Evolutionary conservation across 305 asterid species (phyloP).

Genomic region (Lippia alba): DNA sequence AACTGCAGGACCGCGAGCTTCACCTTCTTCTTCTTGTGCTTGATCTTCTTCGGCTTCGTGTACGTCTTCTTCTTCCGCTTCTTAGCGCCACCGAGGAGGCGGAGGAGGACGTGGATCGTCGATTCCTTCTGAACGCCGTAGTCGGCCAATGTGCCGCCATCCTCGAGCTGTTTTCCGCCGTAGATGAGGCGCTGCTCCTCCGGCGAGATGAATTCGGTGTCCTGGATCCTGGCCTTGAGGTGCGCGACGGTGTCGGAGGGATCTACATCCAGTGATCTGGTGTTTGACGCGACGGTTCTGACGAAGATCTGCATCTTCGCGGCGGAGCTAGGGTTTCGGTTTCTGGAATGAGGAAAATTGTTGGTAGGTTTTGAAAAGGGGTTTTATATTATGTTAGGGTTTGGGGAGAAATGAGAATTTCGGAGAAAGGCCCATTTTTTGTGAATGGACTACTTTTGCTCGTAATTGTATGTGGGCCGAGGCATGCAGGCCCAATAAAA

Average conservation of each 20-base stretch:
- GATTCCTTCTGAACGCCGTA: constrained; percentile 53
- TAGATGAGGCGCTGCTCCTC: constrained; percentile 47
- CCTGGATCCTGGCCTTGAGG: constrained; percentile 42
- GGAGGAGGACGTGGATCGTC: constrained; percentile 53
- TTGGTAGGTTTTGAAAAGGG: background rate
- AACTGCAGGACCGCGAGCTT: constrained; percentile 53
- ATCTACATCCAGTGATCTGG: constrained; percentile 45
- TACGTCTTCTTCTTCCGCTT: constrained; percentile 64
- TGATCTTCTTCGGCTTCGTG: constrained; percentile 57
- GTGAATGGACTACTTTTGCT: background rate
- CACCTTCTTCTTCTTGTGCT: constrained; percentile 56
- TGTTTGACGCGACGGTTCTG: constrained; percentile 46
- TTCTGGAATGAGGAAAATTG: background rate
- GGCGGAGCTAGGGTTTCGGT: constrained; percentile 28
- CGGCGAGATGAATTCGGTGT: constrained; percentile 46
- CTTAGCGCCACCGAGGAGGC: constrained; percentile 58
- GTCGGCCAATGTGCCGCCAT: constrained; percentile 51
- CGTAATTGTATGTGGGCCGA: background rate
- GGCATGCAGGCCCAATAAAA: background rate
- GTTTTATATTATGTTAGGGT: constrained; percentile 1
- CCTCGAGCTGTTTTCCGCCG: constrained; percentile 52
- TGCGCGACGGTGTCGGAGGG: constrained; percentile 40
- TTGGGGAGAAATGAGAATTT: background rate
- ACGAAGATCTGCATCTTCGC: constrained; percentile 56
- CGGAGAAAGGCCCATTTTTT: background rate